Evolutionary conservation across 805 yeast genomes (phyloP).

Genomic region (Lachancea sp.): DNA sequence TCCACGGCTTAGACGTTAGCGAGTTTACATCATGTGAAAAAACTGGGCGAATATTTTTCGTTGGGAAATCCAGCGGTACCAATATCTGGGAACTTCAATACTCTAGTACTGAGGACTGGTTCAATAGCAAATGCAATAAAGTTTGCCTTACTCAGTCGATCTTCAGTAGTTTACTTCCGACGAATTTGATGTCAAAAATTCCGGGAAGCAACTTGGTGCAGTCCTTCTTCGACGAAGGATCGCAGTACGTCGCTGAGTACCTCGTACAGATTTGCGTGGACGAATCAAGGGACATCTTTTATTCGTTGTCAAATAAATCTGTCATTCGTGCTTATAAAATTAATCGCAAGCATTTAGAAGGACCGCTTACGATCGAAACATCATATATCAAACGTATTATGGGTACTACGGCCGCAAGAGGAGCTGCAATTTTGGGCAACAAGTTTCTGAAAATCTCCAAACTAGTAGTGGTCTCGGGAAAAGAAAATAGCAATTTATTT

Average conservation of each 20-base stretch:
- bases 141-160: constrained; percentile 72
- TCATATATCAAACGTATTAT: constrained; percentile 35
- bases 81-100: constrained; percentile 87
- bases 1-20: constrained; percentile 69
- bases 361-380: constrained; percentile 36
- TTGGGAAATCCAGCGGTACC: constrained; percentile 70
- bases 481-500: constrained; percentile 63
- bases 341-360: constrained; percentile 37
- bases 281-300: constrained; percentile 66
- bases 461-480: constrained; percentile 43
- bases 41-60: constrained; percentile 76
- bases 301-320: constrained; percentile 76
- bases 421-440: constrained; percentile 49
- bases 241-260: constrained; percentile 43
- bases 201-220: constrained; percentile 37
- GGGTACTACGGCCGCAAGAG: constrained; percentile 40
- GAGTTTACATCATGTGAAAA: constrained; percentile 51
- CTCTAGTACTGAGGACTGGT: constrained; percentile 79
- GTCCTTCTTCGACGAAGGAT: constrained; percentile 32
- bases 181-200: constrained; percentile 26
- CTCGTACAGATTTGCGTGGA: constrained; percentile 67
- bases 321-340: constrained; percentile 71
- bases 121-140: constrained; percentile 74
- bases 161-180: constrained; percentile 47
- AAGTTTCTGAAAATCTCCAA: constrained; percentile 56